Percentiles rank a stretch among this genome's conserved stretches.
Evolutionary conservation across 2,329 filamentous ascomycete genomes (phyloP).

Genomic region (Lachnellula arida): DNA sequence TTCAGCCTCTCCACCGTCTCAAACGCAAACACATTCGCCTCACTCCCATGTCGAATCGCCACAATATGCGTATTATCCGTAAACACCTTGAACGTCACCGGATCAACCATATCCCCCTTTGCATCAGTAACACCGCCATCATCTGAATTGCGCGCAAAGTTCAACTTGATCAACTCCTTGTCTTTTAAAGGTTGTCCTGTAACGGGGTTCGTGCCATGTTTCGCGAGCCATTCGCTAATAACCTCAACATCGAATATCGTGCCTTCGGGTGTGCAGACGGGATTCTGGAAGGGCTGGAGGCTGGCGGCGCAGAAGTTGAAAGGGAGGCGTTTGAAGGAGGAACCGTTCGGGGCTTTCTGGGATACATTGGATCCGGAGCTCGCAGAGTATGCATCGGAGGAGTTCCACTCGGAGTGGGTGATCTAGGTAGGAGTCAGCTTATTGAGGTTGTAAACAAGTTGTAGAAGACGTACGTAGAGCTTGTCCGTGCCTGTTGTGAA

Average conservation of each 20-base stretch:
- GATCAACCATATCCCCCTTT: constrained; percentile 82
- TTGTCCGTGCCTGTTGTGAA: constrained; percentile 46
- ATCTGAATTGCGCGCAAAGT: constrained; percentile 88
- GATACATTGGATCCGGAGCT: constrained; percentile 68
- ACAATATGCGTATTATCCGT: constrained; percentile 98
- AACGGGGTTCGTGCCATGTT: constrained; percentile 88
- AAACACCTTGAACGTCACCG: constrained; percentile 94
- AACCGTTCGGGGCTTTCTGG: constrained; percentile 49
- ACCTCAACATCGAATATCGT: constrained; percentile 95
- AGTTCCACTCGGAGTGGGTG: constrained; percentile 97
- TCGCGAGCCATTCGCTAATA: constrained; percentile 90
- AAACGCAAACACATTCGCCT: constrained; percentile 94
- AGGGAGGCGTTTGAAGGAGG: constrained; percentile 79
- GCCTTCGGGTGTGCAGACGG: constrained; percentile 83
- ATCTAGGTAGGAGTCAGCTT: constrained; percentile 50
- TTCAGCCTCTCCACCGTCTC: constrained; percentile 95
- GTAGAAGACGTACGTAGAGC: constrained; percentile 33
- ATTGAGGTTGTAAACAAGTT: neutral
- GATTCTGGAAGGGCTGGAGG: constrained; percentile 90
- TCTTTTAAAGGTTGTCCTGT: constrained; percentile 73
- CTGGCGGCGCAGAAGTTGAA: constrained; percentile 98
- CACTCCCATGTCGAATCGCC: constrained; percentile 70
- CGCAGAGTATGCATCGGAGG: constrained; percentile 80
- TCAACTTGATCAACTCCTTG: constrained; percentile 82
- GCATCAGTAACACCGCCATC: constrained; percentile 48